Evolutionary conservation across 1,284 basidiomycete genomes (phyloP).

Genomic region (Kwoniella shivajii): DNA sequence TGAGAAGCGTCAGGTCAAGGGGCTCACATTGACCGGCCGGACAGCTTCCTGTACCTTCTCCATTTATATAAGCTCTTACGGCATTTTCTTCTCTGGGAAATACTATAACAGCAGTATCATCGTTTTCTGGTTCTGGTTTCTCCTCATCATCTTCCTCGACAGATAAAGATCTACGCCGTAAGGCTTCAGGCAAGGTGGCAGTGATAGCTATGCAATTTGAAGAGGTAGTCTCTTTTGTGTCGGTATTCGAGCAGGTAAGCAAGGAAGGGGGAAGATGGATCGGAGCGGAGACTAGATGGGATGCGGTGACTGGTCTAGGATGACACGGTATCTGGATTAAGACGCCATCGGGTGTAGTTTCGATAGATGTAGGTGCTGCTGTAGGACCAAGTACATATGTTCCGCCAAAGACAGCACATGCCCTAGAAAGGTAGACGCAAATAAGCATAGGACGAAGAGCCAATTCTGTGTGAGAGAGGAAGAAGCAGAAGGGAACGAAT

Average conservation of each 20-base stretch:
- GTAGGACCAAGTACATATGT: constrained; percentile 73
- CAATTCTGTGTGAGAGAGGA: background rate
- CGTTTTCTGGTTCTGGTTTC: constrained; percentile 34
- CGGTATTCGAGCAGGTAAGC: background rate
- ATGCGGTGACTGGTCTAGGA: constrained; percentile 58
- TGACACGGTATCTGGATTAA: constrained; percentile 62
- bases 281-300: constrained; percentile 55
- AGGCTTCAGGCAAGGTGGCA: constrained; percentile 52
- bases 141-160: constrained; percentile 15
- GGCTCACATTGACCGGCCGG: constrained; percentile 78
- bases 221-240: constrained; percentile 3
- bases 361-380: constrained; percentile 28
- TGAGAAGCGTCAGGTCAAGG: background rate
- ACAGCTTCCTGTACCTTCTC: constrained; percentile 80
- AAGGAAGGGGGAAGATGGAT: constrained; percentile 58
- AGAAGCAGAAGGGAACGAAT: too few species aligned
- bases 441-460: too few species aligned
- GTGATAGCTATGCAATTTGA: constrained; percentile 72
- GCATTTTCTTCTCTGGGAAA: constrained; percentile 74
- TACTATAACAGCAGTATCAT: constrained; percentile 74
- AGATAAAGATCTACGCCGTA: constrained; percentile 9
- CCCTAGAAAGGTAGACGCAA: too few species aligned
- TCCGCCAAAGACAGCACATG: constrained; percentile 78
- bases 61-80: constrained; percentile 73
- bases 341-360: constrained; percentile 30